Evolutionary conservation across 371 early-diverging fungal species (phyloP), one percentile per base, ranked within the genome.

Genomic region (Homolaphlyctis polyrhiza): DNA sequence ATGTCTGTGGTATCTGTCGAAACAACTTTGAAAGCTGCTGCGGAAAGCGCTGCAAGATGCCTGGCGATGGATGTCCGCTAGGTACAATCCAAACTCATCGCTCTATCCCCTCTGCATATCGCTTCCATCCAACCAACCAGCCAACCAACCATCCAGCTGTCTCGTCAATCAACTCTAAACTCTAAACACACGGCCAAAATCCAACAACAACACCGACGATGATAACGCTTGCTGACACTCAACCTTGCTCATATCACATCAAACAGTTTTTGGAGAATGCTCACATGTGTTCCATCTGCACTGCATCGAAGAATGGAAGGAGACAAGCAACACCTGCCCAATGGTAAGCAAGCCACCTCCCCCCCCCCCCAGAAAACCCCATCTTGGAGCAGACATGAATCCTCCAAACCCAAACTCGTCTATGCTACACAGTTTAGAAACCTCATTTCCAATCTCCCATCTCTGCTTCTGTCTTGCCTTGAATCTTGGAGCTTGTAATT

Each of bases 211-310:
- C 18, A 18, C 39, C 39, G 39, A 18, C 39, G 39, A 18, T n/a
- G 52, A n/a, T 27, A 14, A n/a, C 32, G 25, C 8, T 11, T 51
- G 32, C 11, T n/a, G 32, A 51, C 45, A 18, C 45, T 45, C 16
- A 45, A 18, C 45, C 16, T 45, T 16, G 23, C 45, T 45, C 23
- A 16, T 45, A 45, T 45, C 16, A 16, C 45, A 16, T 45, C 11
- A 49, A 33, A 35, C 61, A 86, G 86, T 91, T n/a, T 86, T 86
- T 87, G 95, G 95, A 43, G 82, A 88, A 65, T 95, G 95, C 77
- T 71, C 78, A 21, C 95, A 95, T 66, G 87, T 85, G 3, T 95
- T 93, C 72, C 95, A 95, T 74, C 81, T 93, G 82, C 95, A 95
- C 71, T 95, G 95, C 61, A 65, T 95, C 14, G 69, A 84, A 64